These are phyloP conservation scores for Gyromitra esculenta DNA, from an alignment of 2,329 filamentous ascomycete genomes.

Conservation along the genomic window DNA sequence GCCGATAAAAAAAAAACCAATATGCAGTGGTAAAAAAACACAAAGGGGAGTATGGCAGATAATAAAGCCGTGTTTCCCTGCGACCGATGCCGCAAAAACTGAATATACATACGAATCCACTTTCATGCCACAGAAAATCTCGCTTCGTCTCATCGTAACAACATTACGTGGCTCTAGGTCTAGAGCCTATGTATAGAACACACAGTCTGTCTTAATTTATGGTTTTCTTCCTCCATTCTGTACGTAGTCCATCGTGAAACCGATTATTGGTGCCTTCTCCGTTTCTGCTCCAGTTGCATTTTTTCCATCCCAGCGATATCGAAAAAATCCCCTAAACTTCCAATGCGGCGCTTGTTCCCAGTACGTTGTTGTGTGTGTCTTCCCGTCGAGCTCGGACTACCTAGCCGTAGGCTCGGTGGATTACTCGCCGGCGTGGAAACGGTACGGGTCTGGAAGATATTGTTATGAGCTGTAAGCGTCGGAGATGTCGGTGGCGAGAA, in stretches of 20 bases:
- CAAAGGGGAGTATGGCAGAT: conserved; percentile 13
- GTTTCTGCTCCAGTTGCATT: conserved; percentile 50
- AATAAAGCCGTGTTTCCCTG: conserved; percentile 17
- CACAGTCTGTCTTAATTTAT: not conserved
- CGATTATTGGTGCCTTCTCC: conserved; percentile 47
- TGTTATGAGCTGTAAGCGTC: conserved; percentile 41
- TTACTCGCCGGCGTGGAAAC: conserved; percentile 19
- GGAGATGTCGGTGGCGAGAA: conserved; percentile 53
- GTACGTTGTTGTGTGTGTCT: conserved; percentile 35
- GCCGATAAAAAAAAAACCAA: conserved; percentile 35
- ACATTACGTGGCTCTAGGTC: conserved; percentile 24
- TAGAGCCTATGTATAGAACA: conserved; percentile 13
- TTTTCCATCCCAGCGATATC: conserved; percentile 53
- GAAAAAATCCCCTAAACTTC: conserved; percentile 49
- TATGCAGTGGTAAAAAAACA: conserved; percentile 21
- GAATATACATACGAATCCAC: conserved; percentile 43
- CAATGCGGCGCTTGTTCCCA: conserved; percentile 43
- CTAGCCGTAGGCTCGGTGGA: conserved; percentile 29
- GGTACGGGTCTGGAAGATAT: conserved; percentile 42
- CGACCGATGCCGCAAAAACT: conserved; percentile 18
- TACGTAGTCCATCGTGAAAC: conserved; percentile 3
- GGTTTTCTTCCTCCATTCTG: not conserved
- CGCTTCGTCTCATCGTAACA: conserved; percentile 39
- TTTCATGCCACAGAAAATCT: not conserved
- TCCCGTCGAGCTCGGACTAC: conserved; percentile 34